Base-by-base conservation (phyloP, 140 eudicot species). In the Anethum foeniculum region DNA sequence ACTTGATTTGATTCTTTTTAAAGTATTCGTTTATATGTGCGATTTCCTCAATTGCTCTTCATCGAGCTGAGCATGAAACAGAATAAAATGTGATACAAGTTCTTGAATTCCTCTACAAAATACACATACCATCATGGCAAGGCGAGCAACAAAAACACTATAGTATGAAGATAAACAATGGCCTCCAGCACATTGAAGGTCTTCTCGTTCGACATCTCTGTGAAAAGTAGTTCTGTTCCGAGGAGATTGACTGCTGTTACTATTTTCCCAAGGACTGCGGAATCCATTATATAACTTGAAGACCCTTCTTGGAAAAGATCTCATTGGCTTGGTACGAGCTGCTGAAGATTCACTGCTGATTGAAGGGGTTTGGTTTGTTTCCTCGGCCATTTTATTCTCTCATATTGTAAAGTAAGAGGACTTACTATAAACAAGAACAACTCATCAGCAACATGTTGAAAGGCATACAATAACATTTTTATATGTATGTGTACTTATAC, bases 91-190 rank as follows among this genome's bases (percentile, higher is more conserved):
- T 54, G 27, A 16, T 71, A 10, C 76, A 38, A 18, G 8, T 32
- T 15, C n/a, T 34, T 18, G 11, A 39, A 38, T 32, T 13, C 1
- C 44, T 16, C 19, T 46, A 36, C 34, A 32, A 5, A 16, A 2
- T 16, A 18, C 16, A 78, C 82, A 69, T 82, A 92, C 99, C 99
- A 95, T 95, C 88, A 95, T 95, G 60, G 99, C 97, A 28, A 95
- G 97, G 64, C 99, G 97, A 78, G 96, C 99, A 16, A 91, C 97
- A 76, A 95, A 95, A 67, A 95, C 96, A 34, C 97, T 93, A 84
- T 93, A 93, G 80, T 95, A 94, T 0, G 99, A 95, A 14, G 99
- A 84, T 49, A 91, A 84, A 56, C 96, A 92, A 80, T 84, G 84
- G 69, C 88, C 54, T 72, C 85, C 86, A 25, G 86, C 87, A 77